A percentile compares a stretch with the other conserved stretches of the same genome.
These are phyloP conservation scores for Kalanchoe fedtschenkoi DNA, from an alignment of 164 flowering plant genomes.

Conservation along the genomic window DNA sequence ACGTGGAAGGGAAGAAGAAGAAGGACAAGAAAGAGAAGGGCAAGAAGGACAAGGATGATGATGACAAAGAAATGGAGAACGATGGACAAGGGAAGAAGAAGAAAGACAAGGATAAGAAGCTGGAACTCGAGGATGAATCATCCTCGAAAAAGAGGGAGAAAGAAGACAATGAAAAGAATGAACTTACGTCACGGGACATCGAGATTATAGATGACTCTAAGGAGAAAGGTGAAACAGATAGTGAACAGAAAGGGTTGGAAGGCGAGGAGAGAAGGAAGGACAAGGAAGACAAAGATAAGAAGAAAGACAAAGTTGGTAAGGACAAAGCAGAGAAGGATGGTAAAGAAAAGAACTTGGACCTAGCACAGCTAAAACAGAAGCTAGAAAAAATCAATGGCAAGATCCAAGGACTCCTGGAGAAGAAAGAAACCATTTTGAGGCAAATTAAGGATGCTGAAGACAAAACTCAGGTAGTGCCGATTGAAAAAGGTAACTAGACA, in stretches of 20 bases:
- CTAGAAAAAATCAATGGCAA: constrained; percentile 1
- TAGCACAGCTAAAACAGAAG: neutral
- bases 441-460: neutral
- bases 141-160: neutral
- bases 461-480: neutral
- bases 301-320: neutral
- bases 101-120: neutral
- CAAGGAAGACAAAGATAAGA: neutral
- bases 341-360: constrained; percentile 3
- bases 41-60: neutral
- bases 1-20: neutral
- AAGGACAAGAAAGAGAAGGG: neutral
- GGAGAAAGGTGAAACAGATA: neutral
- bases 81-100: no score
- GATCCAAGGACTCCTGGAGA: neutral
- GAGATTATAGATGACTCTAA: neutral
- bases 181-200: neutral
- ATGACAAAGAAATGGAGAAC: neutral
- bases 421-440: constrained; percentile 1
- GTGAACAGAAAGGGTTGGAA: neutral
- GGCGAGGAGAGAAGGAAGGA: neutral
- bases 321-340: constrained; percentile 1
- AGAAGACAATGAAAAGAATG: no score
- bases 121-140: no score
- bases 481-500: neutral